Percentiles rank a stretch among this genome's conserved stretches.
These are phyloP conservation scores for Zygnema circumcarinatum DNA, from an alignment of 139 green algal genomes.

Conservation along the genomic window DNA sequence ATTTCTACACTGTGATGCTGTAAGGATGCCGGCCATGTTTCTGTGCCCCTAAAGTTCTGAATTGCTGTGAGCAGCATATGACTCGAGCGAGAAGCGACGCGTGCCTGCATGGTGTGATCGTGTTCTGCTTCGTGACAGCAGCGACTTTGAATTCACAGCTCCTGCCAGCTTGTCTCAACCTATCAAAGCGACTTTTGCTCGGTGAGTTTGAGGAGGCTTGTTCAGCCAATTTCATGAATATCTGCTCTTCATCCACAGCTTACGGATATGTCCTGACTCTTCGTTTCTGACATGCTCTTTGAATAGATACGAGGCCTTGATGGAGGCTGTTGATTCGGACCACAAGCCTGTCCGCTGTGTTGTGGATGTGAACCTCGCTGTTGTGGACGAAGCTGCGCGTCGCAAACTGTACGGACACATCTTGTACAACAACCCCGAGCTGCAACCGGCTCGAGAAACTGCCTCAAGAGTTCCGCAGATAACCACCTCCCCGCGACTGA, in stretches of 20 bases:
- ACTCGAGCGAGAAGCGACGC: conserved; percentile 84
- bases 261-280: no score
- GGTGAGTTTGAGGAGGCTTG: conserved; percentile 10
- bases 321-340: conserved; percentile 86
- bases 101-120: conserved; percentile 91
- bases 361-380: conserved; percentile 65
- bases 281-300: no score
- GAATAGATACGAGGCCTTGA: conserved; percentile 22
- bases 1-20: no score
- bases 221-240: background rate
- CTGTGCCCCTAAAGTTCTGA: no score
- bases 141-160: conserved; percentile 3
- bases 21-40: no score
- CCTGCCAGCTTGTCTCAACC: conserved; percentile 6
- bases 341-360: conserved; percentile 86
- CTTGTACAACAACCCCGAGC: background rate
- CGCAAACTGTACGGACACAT: conserved; percentile 13
- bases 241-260: no score
- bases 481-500: background rate
- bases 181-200: background rate
- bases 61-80: conserved; percentile 66
- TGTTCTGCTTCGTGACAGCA: conserved; percentile 83
- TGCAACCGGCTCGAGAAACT: background rate
- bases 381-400: conserved; percentile 26
- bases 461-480: background rate